Evolutionary conservation across 2,329 filamentous ascomycete genomes (phyloP).

Genomic region (Immersiporthe knoxdaviesiana): DNA sequence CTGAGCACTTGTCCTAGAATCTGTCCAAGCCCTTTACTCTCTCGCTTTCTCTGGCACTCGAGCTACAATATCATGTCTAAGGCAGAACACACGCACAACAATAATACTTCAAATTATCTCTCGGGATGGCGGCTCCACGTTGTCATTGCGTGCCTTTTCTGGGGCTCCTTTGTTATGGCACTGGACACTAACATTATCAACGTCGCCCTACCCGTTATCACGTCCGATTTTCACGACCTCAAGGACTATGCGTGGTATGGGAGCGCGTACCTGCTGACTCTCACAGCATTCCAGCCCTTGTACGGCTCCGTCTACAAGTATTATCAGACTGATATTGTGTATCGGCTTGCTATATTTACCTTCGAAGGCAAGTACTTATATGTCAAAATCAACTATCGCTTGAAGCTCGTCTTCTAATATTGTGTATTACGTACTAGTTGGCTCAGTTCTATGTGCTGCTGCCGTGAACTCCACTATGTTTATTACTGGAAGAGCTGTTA

Average conservation of each 20-base stretch:
- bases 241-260: slow-evolving; percentile 33
- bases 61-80: background rate
- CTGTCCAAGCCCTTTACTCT: background rate
- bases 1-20: background rate
- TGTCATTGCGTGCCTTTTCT: background rate
- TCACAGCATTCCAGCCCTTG: slow-evolving; percentile 42
- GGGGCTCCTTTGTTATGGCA: slow-evolving; percentile 16
- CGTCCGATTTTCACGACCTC: slow-evolving; percentile 22
- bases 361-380: background rate
- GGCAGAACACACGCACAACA: background rate
- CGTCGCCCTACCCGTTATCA: slow-evolving; percentile 34
- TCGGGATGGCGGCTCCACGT: background rate
- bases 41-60: background rate
- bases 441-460: background rate
- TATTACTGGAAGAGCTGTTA: background rate
- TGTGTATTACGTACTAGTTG: background rate
- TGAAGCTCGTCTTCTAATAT: background rate
- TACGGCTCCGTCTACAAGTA: slow-evolving; percentile 33
- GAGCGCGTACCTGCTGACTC: slow-evolving; percentile 33
- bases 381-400: no score
- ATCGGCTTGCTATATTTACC: background rate
- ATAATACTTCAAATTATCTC: background rate
- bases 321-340: background rate
- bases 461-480: slow-evolving; percentile 1
- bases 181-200: slow-evolving; percentile 33